Conservation (phyloP, 176 grass and related monocot species). For the Poa pratensis region DNA sequence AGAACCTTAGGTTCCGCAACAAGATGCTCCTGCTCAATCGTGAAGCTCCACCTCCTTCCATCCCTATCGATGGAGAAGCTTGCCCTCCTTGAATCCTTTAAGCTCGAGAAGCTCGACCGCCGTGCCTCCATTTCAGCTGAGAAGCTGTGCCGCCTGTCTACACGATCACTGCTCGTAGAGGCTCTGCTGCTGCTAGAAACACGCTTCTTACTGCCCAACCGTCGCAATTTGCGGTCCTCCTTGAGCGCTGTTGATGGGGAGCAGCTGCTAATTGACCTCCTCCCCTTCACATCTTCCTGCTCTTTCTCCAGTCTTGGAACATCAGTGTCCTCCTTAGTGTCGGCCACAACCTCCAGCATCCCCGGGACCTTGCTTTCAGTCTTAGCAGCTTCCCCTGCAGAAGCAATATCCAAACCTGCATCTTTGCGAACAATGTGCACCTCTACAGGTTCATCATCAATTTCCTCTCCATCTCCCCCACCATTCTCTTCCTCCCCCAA, state of each 20-base stretch:
- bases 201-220: conserved; percentile 56
- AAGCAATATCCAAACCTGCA: conserved; percentile 26
- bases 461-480: conserved; percentile 5
- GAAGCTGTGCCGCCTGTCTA: conserved; percentile 74
- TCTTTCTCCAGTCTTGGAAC: conserved; percentile 32
- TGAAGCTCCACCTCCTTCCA: conserved; percentile 89
- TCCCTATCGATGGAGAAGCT: conserved; percentile 89
- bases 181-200: conserved; percentile 49
- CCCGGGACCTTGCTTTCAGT: not conserved
- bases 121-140: conserved; percentile 73
- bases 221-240: conserved; percentile 70
- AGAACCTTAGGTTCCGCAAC: conserved; percentile 66
- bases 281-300: conserved; percentile 54
- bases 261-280: conserved; percentile 54
- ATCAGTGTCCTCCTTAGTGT: not conserved
- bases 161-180: conserved; percentile 56
- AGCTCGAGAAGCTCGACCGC: conserved; percentile 61
- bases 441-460: not conserved
- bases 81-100: conserved; percentile 75
- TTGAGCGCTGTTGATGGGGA: conserved; percentile 51
- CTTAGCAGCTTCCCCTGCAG: not conserved
- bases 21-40: conserved; percentile 79
- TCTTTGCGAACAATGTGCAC: conserved; percentile 40
- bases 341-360: conserved; percentile 22
- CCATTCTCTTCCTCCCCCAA: conserved; percentile 1